phyloP scores from a whole-genome alignment of 2,329 filamentous ascomycete species.

The Colletotrichum destructivum region DNA sequence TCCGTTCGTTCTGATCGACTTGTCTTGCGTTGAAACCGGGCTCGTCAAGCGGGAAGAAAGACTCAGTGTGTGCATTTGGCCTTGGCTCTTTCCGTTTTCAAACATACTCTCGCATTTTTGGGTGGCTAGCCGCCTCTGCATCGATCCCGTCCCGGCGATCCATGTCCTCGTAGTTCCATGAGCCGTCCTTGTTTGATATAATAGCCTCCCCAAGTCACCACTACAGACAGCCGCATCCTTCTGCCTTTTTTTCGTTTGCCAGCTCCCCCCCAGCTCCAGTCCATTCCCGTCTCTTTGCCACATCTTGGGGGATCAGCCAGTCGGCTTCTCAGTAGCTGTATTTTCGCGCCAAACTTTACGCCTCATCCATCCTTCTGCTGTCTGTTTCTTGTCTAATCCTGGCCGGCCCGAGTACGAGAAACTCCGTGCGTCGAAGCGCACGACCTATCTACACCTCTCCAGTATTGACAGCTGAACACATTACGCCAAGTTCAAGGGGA shows the following conservation, averaged over 20 bases:
- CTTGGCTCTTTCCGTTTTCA: constrained; percentile 42
- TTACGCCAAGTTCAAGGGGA: constrained; percentile 33
- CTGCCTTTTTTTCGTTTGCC: background rate
- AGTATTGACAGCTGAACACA: constrained; percentile 37
- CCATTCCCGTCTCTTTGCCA: background rate
- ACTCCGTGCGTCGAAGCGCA: constrained; percentile 17
- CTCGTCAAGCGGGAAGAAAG: constrained; percentile 35
- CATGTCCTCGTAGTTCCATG: constrained; percentile 20
- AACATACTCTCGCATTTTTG: constrained; percentile 28
- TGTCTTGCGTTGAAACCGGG: constrained; percentile 38
- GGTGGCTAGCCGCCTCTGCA: constrained; percentile 30
- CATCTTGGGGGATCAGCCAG: constrained; percentile 7
- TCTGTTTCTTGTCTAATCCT: background rate
- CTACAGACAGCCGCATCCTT: background rate
- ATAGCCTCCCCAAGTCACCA: constrained; percentile 24
- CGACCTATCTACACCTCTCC: constrained; percentile 25
- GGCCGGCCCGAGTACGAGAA: constrained; percentile 4
- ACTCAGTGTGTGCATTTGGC: constrained; percentile 25
- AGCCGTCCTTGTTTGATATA: constrained; percentile 30
- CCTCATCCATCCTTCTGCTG: background rate
- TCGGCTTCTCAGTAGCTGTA: constrained; percentile 2
- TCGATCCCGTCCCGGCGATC: constrained; percentile 34
- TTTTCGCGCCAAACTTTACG: background rate
- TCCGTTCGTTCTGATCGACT: constrained; percentile 39
- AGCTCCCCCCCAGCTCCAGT: constrained; percentile 17